Evolutionary conservation across 1,284 basidiomycete genomes (phyloP), one percentile per base, ranked within the genome.

Genomic region (Agroathelia rolfsii): DNA sequence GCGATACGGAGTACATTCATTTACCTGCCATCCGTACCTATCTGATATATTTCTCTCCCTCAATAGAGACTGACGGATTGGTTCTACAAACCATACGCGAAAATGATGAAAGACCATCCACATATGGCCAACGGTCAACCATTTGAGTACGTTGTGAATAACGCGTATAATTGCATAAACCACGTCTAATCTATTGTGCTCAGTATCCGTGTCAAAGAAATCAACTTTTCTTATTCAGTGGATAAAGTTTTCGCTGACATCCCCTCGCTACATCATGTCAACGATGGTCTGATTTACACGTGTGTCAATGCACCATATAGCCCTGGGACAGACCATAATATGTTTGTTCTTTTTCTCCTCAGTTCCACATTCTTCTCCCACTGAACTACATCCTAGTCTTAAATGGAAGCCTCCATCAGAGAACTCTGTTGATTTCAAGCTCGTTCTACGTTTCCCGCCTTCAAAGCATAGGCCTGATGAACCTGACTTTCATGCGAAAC

Each of bases 361-460:
- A 34, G 35, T 30, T 39, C 30, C 14, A 19, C 16, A 9, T 35
- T 34, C 20, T 20, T 28, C n/a, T 12, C 35, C 35, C n/a, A 35
- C 31, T 25, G 24, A 30, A 31, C 30, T 40, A 22, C 16, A 42
- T 14, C 30, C 30, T 32, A 95, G 90, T 43, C 58, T 96, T 46
- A 99, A 99, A 56, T 99, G 95, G 95, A 99, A 99, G 58, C 93
- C 94, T 1, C 92, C 95, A 3, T 86, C 83, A 3, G 95, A 98
- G 51, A 99, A 99, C 56, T 92, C 90, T 3, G 85, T 98, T 50
- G 95, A 99, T 57, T 98, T 98, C 65, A 89, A 89, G 52, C 77
- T 98, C 9, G 71, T 93, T 33, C 66, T 99, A 12, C 77, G 88
- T 22, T 99, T 98, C 53, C 92, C 94, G 2, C 76, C 89, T 3